A percentile compares a stretch with the other conserved stretches of the same genome.
These are phyloP conservation scores for Gymnopus androsaceus DNA, from an alignment of 1,284 basidiomycete genomes.

Conservation along the genomic window DNA sequence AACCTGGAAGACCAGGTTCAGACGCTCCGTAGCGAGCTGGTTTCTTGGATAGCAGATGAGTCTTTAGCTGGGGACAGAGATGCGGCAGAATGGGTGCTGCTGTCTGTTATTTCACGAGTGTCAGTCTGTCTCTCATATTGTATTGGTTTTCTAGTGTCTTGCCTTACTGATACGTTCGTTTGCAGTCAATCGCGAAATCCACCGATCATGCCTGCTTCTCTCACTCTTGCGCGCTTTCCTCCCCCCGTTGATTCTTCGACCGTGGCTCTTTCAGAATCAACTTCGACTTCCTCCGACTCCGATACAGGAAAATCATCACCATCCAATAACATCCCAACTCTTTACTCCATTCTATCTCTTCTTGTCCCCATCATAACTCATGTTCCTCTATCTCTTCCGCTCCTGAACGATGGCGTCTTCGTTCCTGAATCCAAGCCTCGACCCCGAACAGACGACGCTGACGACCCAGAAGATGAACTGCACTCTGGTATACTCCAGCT, in stretches of 20 bases:
- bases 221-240: constrained; percentile 67
- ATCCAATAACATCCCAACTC: constrained; percentile 38
- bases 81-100: constrained; percentile 79
- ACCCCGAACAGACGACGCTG: neutral
- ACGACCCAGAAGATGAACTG: constrained; percentile 59
- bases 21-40: constrained; percentile 50
- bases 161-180: constrained; percentile 1
- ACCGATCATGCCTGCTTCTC: constrained; percentile 66
- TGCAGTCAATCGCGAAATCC: constrained; percentile 68
- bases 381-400: constrained; percentile 56
- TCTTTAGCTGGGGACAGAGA: constrained; percentile 66
- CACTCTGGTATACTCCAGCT: constrained; percentile 78
- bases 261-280: neutral
- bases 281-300: neutral
- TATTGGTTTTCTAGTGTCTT: constrained; percentile 5
- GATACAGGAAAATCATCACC: neutral
- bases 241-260: constrained; percentile 34
- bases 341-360: constrained; percentile 53
- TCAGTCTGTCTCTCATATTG: constrained; percentile 37
- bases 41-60: constrained; percentile 71
- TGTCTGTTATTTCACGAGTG: constrained; percentile 68
- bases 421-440: constrained; percentile 58
- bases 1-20: constrained; percentile 8
- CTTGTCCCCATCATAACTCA: constrained; percentile 54
- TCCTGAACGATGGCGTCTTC: constrained; percentile 65